phyloP scores from a whole-genome alignment of 176 grass and related monocot genomes.

The bread wheat (Triticum aestivum) region DNA sequence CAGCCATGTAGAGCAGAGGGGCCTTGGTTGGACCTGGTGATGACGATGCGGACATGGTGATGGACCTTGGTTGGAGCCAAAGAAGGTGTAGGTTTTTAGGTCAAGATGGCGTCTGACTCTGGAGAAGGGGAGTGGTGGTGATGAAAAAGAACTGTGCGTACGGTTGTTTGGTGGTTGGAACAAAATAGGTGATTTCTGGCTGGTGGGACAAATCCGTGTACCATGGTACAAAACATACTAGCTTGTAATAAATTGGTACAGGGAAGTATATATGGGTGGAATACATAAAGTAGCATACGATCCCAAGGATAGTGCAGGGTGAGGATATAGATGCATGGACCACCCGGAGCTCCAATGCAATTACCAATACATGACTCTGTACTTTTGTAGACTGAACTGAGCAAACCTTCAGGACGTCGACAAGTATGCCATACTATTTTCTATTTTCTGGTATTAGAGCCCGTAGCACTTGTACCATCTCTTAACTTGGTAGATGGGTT shows the following conservation, averaged over 20 bases:
- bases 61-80: not conserved
- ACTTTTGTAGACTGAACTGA: not conserved
- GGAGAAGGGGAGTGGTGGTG: not conserved
- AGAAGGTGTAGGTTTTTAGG: not conserved
- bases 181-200: not conserved
- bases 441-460: not conserved
- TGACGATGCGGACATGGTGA: not conserved
- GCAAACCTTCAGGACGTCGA: not conserved
- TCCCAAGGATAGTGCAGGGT: not conserved
- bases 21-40: not conserved
- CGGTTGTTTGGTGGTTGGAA: not conserved
- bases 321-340: no score
- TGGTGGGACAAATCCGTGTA: not conserved
- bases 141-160: not conserved
- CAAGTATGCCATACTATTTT: not conserved
- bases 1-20: not conserved
- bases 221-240: not conserved
- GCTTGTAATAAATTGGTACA: not conserved
- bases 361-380: no score
- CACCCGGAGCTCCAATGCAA: no score
- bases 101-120: not conserved
- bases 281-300: not conserved
- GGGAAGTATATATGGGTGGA: not conserved
- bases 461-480: not conserved
- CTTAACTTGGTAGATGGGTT: not conserved